A percentile compares a stretch with the other conserved stretches of the same genome.
phyloP scores from a whole-genome alignment of 345 rosid genomes.

The Ailanthus altissimus region DNA sequence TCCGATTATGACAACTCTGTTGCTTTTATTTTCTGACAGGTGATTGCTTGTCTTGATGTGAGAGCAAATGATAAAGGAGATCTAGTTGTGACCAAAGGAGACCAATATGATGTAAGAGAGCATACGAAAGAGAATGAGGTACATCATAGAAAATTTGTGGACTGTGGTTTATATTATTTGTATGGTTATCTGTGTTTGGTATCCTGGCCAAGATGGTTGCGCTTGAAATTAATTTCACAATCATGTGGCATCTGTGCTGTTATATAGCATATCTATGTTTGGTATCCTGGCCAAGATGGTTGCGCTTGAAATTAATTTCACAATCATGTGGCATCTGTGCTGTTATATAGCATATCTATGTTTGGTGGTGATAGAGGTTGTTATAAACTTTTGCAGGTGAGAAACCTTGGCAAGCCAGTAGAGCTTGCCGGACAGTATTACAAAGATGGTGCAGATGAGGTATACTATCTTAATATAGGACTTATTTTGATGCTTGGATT shows the following conservation, averaged over 20 bases:
- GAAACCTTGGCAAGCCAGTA: slow-evolving; percentile 99
- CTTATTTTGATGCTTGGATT: neutral
- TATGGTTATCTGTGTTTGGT: neutral
- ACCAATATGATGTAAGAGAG: slow-evolving; percentile 95
- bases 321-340: neutral
- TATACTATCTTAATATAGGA: slow-evolving; percentile 29
- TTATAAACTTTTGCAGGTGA: slow-evolving; percentile 54
- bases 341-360: neutral
- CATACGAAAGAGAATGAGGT: slow-evolving; percentile 86
- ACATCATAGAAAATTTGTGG: neutral
- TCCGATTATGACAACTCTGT: slow-evolving; percentile 6
- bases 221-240: neutral
- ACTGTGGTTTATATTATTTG: neutral
- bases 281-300: neutral
- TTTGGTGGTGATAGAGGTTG: neutral
- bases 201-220: slow-evolving; percentile 3
- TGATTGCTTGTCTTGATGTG: slow-evolving; percentile 99
- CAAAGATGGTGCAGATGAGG: slow-evolving; percentile 96
- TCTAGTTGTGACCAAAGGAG: slow-evolving; percentile 98
- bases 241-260: neutral
- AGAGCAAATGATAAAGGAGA: slow-evolving; percentile 93
- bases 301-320: neutral
- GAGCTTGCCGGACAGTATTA: slow-evolving; percentile 91
- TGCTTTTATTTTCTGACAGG: slow-evolving; percentile 46
- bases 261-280: neutral